Percentiles rank a stretch among this genome's conserved stretches.
phyloP scores from a whole-genome alignment of 495 filamentous ascomycete species.

The Podospora tetraspora region DNA sequence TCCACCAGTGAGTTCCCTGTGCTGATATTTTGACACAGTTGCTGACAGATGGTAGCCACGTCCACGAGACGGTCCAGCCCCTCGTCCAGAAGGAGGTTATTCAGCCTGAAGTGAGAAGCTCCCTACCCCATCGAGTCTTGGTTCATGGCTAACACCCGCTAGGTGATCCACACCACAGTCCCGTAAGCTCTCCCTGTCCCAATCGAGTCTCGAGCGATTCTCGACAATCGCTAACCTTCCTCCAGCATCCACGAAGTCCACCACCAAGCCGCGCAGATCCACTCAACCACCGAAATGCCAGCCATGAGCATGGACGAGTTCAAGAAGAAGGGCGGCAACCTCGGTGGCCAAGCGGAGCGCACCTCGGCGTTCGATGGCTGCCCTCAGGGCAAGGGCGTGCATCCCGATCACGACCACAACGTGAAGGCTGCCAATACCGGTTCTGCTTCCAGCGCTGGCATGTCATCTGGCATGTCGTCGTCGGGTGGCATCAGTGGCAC shows the following conservation, averaged over 20 bases:
- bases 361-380: not conserved
- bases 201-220: no score
- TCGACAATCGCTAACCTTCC: no score
- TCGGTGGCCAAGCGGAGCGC: not conserved
- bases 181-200: not conserved
- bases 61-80: not conserved
- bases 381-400: not conserved
- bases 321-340: not conserved
- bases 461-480: not conserved
- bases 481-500: no score
- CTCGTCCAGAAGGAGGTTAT: not conserved
- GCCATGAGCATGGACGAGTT: not conserved
- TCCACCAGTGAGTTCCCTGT: not conserved
- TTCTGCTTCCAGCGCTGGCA: not conserved
- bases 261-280: not conserved
- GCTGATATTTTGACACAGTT: no score
- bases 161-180: not conserved
- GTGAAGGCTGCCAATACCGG: not conserved
- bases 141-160: not conserved
- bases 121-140: no score
- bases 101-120: not conserved
- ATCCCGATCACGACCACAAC: not conserved
- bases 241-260: not conserved
- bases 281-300: not conserved
- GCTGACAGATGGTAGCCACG: not conserved